Conservation (phyloP, 495 filamentous ascomycete genomes). For the Neurospora discreta region DNA sequence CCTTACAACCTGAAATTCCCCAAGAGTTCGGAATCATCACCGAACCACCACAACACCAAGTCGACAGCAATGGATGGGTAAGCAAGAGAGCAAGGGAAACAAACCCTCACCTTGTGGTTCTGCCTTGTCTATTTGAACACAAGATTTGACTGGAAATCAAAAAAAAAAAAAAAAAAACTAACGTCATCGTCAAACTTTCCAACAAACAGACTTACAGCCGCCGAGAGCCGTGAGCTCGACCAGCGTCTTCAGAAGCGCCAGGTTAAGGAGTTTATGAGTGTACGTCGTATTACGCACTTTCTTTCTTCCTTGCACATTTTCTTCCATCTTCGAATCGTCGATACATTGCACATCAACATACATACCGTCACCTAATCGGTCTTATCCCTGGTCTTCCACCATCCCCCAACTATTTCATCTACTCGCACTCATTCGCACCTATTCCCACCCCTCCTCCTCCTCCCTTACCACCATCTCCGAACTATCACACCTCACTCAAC, state of each 20-base stretch:
- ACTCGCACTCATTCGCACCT: too few species aligned
- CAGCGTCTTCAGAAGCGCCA: conserved; percentile 89
- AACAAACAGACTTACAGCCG: conserved; percentile 48
- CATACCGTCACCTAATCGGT: not conserved
- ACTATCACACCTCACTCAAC: too few species aligned
- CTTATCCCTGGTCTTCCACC: not conserved
- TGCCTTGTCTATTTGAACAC: too few species aligned
- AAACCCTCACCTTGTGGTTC: not conserved
- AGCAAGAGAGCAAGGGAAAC: not conserved
- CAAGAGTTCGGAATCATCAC: not conserved
- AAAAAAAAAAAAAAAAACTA: too few species aligned
- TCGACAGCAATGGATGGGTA: conserved; percentile 3
- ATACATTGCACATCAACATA: not conserved
- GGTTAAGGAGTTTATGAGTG: conserved; percentile 96
- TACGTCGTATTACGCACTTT: conserved; percentile 32
- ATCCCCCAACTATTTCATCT: not conserved
- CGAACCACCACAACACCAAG: not conserved
- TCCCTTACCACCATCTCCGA: too few species aligned
- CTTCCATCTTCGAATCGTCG: too few species aligned
- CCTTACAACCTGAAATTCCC: not conserved
- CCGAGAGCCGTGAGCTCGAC: conserved; percentile 87
- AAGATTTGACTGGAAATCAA: not conserved
- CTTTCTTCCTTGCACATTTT: not conserved
- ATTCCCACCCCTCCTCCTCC: too few species aligned
- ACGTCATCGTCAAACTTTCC: conserved; percentile 2